phyloP scores from a whole-genome alignment of 768 basidiomycete genomes.

The Pleurotus cornucopiae region DNA sequence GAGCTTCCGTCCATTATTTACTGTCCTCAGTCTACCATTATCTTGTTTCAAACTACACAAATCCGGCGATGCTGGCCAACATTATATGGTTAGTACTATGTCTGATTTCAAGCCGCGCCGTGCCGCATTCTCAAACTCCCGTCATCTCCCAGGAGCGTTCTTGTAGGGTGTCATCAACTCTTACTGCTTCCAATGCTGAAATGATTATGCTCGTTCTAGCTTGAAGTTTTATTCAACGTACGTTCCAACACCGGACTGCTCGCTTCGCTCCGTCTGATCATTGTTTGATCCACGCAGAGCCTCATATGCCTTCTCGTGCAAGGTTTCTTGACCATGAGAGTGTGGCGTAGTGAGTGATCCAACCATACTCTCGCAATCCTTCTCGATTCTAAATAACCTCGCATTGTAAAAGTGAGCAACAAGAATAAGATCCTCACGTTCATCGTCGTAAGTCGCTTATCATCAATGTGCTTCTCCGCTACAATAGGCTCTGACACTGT shows the following conservation, averaged over 20 bases:
- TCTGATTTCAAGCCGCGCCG: background rate
- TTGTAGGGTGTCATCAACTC: constrained; percentile 26
- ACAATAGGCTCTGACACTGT: no score
- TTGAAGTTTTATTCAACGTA: constrained; percentile 57
- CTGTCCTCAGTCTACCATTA: constrained; percentile 45
- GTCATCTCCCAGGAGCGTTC: constrained; percentile 38
- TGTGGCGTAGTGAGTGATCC: constrained; percentile 36
- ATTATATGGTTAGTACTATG: constrained; percentile 42
- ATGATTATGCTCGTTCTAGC: constrained; percentile 21
- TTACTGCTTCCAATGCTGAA: no score
- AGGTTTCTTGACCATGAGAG: constrained; percentile 40
- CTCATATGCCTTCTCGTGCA: constrained; percentile 55
- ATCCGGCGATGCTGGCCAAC: constrained; percentile 28
- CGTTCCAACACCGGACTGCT: constrained; percentile 10
- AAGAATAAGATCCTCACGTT: constrained; percentile 37
- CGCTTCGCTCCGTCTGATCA: background rate
- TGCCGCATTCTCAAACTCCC: background rate
- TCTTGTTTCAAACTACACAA: constrained; percentile 47
- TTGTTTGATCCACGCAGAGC: constrained; percentile 26
- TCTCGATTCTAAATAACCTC: background rate
- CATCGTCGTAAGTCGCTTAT: constrained; percentile 31
- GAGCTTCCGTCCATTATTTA: no score
- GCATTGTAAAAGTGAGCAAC: constrained; percentile 39
- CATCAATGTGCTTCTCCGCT: background rate
- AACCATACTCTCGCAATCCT: background rate